Conservation (phyloP, 495 filamentous ascomycete species). For the Melanomma pulvis-pyrius region DNA sequence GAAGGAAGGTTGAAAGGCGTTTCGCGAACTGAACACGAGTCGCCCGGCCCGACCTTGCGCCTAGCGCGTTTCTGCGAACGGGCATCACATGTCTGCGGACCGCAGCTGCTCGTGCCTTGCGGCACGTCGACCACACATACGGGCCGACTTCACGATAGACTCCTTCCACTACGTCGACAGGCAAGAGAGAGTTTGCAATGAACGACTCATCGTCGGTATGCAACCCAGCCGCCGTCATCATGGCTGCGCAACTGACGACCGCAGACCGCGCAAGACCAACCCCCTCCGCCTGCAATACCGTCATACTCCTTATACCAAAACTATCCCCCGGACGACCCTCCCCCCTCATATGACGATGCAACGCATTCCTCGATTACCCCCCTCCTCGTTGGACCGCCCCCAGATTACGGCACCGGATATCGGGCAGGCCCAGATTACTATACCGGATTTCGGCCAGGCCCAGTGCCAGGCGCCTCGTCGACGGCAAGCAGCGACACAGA, state of each 20-base stretch:
- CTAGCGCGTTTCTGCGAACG: neutral
- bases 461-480: slow-evolving; percentile 23
- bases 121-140: neutral
- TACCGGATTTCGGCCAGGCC: slow-evolving; percentile 18
- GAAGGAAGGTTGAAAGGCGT: slow-evolving; percentile 12
- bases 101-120: neutral
- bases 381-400: slow-evolving; percentile 33
- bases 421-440: neutral
- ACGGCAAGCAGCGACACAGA: slow-evolving; percentile 26
- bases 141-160: neutral
- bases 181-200: slow-evolving; percentile 3
- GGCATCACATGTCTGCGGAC: slow-evolving; percentile 1
- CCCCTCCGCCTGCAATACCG: neutral
- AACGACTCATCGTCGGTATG: slow-evolving; percentile 7
- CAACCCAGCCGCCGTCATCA: neutral
- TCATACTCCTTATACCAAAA: slow-evolving; percentile 14
- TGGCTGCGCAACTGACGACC: slow-evolving; percentile 9
- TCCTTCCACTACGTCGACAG: neutral
- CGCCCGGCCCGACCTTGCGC: neutral
- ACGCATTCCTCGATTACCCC: slow-evolving; percentile 24
- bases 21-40: slow-evolving; percentile 3
- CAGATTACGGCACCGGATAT: slow-evolving; percentile 26
- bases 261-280: slow-evolving; percentile 8
- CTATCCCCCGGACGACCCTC: slow-evolving; percentile 28
- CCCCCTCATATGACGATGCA: slow-evolving; percentile 34